Evolutionary conservation across 495 filamentous ascomycete species (phyloP).

Genomic region (Neurospora cerealis): DNA sequence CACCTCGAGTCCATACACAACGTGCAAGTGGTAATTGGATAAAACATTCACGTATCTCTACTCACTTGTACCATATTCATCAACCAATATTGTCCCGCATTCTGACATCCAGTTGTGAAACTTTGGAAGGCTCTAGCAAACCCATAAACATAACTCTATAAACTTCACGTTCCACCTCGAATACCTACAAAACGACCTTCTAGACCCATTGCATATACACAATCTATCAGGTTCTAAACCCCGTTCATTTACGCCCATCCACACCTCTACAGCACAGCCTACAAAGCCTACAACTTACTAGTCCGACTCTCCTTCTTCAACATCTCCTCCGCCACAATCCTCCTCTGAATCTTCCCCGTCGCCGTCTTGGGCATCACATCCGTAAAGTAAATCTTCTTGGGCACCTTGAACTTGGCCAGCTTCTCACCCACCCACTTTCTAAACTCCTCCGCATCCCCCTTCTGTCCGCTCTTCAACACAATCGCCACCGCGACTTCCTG

Average conservation of each 20-base stretch:
- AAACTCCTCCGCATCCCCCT: slow-evolving; percentile 45
- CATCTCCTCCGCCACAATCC: slow-evolving; percentile 74
- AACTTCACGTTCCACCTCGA: neutral
- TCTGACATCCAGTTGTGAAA: neutral
- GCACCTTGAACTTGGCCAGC: slow-evolving; percentile 75
- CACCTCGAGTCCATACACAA: neutral
- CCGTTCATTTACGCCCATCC: neutral
- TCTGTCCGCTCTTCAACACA: slow-evolving; percentile 54
- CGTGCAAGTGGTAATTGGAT: neutral
- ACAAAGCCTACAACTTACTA: slow-evolving; percentile 23
- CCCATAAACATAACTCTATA: neutral
- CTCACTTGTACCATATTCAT: neutral
- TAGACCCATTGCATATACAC: neutral
- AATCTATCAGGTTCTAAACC: neutral
- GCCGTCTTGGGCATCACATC: slow-evolving; percentile 79
- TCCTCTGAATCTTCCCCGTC: slow-evolving; percentile 78
- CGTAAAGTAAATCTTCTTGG: slow-evolving; percentile 73
- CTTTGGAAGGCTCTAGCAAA: neutral
- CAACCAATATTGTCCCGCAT: neutral
- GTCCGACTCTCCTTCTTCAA: slow-evolving; percentile 41
- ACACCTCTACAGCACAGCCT: neutral
- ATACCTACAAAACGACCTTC: neutral
- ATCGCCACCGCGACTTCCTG: slow-evolving; percentile 73
- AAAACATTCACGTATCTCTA: neutral
- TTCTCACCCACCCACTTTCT: slow-evolving; percentile 55